These are phyloP conservation scores for Pseudodiploospora longispora DNA, from an alignment of 2,329 filamentous ascomycete species.

Conservation along the genomic window DNA sequence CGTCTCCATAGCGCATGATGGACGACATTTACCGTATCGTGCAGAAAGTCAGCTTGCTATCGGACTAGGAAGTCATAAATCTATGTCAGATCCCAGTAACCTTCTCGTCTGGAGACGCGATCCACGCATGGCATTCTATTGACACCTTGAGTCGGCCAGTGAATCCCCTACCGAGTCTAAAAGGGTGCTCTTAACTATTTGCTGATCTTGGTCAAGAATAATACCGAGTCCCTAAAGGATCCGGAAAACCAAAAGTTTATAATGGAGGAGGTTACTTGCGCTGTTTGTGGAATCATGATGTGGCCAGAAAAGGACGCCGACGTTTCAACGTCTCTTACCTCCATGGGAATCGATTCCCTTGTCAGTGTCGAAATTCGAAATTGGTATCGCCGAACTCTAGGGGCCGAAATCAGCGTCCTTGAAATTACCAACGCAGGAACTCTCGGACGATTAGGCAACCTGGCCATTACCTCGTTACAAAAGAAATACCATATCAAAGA, in stretches of 20 bases:
- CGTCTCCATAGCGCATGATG: too few relatives aligned
- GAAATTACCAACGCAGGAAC: constrained; percentile 9
- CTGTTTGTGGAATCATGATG: constrained; percentile 8
- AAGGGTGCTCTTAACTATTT: constrained; percentile 8
- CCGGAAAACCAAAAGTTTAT: constrained; percentile 1
- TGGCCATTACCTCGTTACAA: too few relatives aligned
- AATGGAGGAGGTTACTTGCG: constrained; percentile 6
- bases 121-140: constrained; percentile 5
- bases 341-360: constrained; percentile 12
- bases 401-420: constrained; percentile 6
- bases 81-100: constrained; percentile 7
- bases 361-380: constrained; percentile 12
- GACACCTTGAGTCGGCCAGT: background rate
- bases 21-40: too few relatives aligned
- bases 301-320: constrained; percentile 4
- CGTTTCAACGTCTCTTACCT: constrained; percentile 5
- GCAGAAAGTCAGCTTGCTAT: constrained; percentile 5
- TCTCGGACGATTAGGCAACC: background rate
- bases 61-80: constrained; percentile 7
- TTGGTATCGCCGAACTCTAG: constrained; percentile 12
- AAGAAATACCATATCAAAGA: too few relatives aligned
- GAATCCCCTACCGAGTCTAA: background rate
- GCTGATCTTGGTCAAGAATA: constrained; percentile 4
- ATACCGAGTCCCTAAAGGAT: constrained; percentile 4
- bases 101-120: constrained; percentile 9